Base-by-base conservation (phyloP, 148 eudicot genomes). In the Persicaria tinctoria region DNA sequence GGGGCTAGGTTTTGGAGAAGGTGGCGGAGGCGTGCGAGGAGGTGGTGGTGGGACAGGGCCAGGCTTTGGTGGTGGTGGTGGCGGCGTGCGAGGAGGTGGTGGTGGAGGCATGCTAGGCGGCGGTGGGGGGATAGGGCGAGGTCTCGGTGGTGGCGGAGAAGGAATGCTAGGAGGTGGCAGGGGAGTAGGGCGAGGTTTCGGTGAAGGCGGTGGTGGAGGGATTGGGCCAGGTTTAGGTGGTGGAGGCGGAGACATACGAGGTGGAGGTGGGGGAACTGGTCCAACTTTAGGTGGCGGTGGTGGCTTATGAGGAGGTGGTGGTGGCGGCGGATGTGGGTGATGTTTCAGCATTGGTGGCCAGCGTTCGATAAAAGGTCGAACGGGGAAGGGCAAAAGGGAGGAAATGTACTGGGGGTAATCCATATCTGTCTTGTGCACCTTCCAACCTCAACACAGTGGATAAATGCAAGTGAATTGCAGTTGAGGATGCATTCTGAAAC, bases 401-500 rank as follows among this genome's bases (percentile, higher is more conserved):
- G 70, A 66, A 66, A 66, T 66, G 70, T 66, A 66, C 18, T 44
- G 47, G 18, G 16, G 48, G 70, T 66, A 66, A 10, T 32, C 47
- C 70, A 66, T 59, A 59, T 60, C 41, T 60, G 23, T 60, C 47
- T 66, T 41, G 47, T 12, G 41, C 18, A 20, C 66, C 70, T 66
- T 41, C 1, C 47, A 66, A 66, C 14, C 47, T 66, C 44, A 18
- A 14, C 46, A 66, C 14, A 41, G 44, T 41, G 6, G 48, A 66
- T 66, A 17, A 66, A 66, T 12, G 70, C 70, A 66, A 66, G 18
- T 66, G 47, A 66, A 66, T 66, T 66, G 70, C 18, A 66, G 47
- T 32, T 41, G 47, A 66, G 3, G 17, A 66, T 66, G 46, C 4
- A 4, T 66, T 66, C 5, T 12, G 5, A 66, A 44, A 14, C 7